These are phyloP conservation scores for Medicago arabica DNA, from an alignment of 306 rosid species.

Conservation along the genomic window DNA sequence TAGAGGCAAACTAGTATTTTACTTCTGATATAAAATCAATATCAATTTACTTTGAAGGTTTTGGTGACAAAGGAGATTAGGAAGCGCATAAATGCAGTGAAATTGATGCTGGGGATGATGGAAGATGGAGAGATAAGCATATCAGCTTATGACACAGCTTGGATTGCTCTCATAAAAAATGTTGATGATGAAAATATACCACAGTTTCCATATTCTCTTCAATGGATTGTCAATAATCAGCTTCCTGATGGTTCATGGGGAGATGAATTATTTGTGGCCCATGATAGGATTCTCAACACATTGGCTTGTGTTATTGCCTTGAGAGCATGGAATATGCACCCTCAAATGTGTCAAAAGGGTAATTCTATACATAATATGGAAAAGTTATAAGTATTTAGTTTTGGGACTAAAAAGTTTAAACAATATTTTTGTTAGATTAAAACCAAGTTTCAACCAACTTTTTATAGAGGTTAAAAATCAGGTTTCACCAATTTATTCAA, in stretches of 20 bases:
- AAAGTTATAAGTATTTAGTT: no score
- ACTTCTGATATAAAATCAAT: background rate
- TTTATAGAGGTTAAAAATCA: no score
- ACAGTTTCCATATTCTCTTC: slow-evolving; percentile 71
- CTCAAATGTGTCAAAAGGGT: slow-evolving; percentile 67
- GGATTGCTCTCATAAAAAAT: slow-evolving; percentile 78
- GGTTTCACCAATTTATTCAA: background rate
- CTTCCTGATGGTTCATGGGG: slow-evolving; percentile 96
- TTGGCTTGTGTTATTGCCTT: slow-evolving; percentile 82
- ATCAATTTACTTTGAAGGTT: background rate
- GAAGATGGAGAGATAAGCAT: slow-evolving; percentile 84
- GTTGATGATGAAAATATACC: slow-evolving; percentile 60
- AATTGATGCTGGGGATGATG: slow-evolving; percentile 61
- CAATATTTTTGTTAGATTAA: no score
- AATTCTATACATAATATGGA: background rate
- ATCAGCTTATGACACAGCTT: slow-evolving; percentile 96
- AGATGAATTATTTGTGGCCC: slow-evolving; percentile 68
- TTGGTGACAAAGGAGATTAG: slow-evolving; percentile 48
- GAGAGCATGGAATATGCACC: slow-evolving; percentile 69
- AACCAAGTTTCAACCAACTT: background rate
- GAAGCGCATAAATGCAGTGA: slow-evolving; percentile 49
- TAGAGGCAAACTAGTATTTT: no score
- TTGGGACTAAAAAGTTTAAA: no score
- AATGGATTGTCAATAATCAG: slow-evolving; percentile 83
- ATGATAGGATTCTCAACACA: slow-evolving; percentile 82